Base-by-base conservation (phyloP, 2,329 filamentous ascomycete species). In the Venturia oleaginea region DNA sequence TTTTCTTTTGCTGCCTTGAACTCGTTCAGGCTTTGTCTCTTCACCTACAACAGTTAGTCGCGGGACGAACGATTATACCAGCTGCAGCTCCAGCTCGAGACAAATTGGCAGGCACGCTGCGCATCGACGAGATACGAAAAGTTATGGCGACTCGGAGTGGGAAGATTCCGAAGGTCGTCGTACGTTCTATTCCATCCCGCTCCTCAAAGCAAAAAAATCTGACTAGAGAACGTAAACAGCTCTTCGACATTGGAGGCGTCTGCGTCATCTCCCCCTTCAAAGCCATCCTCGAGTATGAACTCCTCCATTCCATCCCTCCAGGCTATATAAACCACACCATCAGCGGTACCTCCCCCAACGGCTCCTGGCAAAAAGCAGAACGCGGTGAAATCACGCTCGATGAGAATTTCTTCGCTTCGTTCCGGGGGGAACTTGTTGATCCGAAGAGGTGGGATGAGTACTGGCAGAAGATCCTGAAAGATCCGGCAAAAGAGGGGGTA, bases 171-270 rank as follows among this genome's bases (percentile, higher is more conserved):
- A 64, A 64, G 37, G 62, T 46, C 10, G 42, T 64, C 11, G 62
- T 64, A 61, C n/a, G 62, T 24, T 46, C 43, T 46, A 3, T 24
- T 4, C 19, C 8, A 22, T 46, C 43, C 19, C 19, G 15, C 3
- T 19, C 17, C 40, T 17, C 13, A 37, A 37, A 37, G 34, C 34
- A n/a, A n/a, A n/a, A n/a, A n/a, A n/a, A n/a, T n/a, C n/a, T n/a
- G n/a, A n/a, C n/a, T n/a, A n/a, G n/a, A n/a, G n/a, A n/a, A n/a
- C n/a, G n/a, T 15, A 10, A 34, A 61, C 6, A 64, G 62, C 81
- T 99, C 27, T 97, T 97, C 75, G 94, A 99, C 76, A 94, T 99
- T 69, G 94, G 94, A 46, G 94, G 94, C 67, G 94, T 99, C 70
- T 95, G 91, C 82, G 91, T 97, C 64, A 80, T 89, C 30, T 97